A percentile compares a stretch with the other conserved stretches of the same genome.
phyloP scores from a whole-genome alignment of 768 basidiomycete species.

The Glaciozyma antarctica region DNA sequence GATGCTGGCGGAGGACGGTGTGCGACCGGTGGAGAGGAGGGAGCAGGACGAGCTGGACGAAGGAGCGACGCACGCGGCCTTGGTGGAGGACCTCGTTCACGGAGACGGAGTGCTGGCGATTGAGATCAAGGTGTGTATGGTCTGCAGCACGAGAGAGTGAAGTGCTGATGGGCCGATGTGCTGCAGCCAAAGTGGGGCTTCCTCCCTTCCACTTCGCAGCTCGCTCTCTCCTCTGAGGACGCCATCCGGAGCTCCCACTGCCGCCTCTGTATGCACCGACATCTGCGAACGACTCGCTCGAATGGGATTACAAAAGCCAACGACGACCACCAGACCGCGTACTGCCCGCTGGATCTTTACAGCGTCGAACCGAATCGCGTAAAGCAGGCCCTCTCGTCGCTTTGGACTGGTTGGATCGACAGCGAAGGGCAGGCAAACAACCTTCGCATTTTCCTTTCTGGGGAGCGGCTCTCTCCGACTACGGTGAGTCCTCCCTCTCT shows the following conservation, averaged over 20 bases:
- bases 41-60: constrained; percentile 54
- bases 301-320: not conserved
- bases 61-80: constrained; percentile 49
- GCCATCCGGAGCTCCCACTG: constrained; percentile 61
- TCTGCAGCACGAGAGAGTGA: not conserved
- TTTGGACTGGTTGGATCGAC: constrained; percentile 65
- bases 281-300: constrained; percentile 34
- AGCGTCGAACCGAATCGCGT: constrained; percentile 59
- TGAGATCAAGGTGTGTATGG: constrained; percentile 71
- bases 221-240: constrained; percentile 51
- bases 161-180: not conserved
- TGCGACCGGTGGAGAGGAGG: constrained; percentile 53
- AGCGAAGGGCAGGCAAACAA: constrained; percentile 67
- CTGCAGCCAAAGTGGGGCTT: constrained; percentile 95
- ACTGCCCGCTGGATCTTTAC: constrained; percentile 86
- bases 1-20: constrained; percentile 42
- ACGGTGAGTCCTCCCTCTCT: not conserved
- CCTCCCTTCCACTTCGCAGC: constrained; percentile 54
- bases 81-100: constrained; percentile 73
- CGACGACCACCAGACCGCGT: constrained; percentile 38
- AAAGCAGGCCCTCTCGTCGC: constrained; percentile 52
- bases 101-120: constrained; percentile 52
- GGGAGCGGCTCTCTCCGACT: constrained; percentile 37
- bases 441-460: constrained; percentile 65
- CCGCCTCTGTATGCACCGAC: constrained; percentile 77